phyloP scores from a whole-genome alignment of 208 protist genomes.

The Vickermania ingenoplastis region DNA sequence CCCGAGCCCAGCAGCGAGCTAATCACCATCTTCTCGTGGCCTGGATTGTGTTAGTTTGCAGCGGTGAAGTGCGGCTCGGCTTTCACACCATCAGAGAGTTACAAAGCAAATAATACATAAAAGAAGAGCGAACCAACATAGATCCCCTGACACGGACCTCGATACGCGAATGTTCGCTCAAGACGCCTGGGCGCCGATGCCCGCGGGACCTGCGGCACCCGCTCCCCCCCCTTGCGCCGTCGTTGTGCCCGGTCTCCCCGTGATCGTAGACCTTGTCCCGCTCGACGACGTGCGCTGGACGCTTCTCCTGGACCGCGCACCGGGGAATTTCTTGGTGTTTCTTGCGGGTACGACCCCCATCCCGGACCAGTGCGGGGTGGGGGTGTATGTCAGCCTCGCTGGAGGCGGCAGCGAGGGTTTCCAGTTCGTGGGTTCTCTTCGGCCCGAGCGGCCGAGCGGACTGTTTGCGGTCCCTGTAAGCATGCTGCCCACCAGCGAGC shows the following conservation, averaged over 20 bases:
- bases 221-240: conserved; percentile 31
- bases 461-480: conserved; percentile 33
- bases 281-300: conserved; percentile 44
- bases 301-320: conserved; percentile 27
- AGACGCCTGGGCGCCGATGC: no score
- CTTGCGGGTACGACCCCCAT: conserved; percentile 22
- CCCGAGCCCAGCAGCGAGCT: no score
- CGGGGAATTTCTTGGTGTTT: conserved; percentile 57
- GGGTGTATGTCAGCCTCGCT: conserved; percentile 13
- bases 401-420: conserved; percentile 43
- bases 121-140: no score
- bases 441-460: conserved; percentile 34
- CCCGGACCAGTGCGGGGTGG: neutral
- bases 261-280: conserved; percentile 28
- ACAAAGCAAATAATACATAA: no score
- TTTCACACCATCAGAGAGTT: no score
- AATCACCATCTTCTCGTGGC: no score
- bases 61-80: no score
- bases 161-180: no score
- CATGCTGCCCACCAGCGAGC: no score
- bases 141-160: no score
- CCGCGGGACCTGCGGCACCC: neutral
- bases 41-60: no score
- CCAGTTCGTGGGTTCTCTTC: conserved; percentile 57
- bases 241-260: conserved; percentile 50